Percentiles rank a stretch among this genome's conserved stretches.
Evolutionary conservation across 441 rosid species (phyloP).

Genomic region (Populus hybrid): DNA sequence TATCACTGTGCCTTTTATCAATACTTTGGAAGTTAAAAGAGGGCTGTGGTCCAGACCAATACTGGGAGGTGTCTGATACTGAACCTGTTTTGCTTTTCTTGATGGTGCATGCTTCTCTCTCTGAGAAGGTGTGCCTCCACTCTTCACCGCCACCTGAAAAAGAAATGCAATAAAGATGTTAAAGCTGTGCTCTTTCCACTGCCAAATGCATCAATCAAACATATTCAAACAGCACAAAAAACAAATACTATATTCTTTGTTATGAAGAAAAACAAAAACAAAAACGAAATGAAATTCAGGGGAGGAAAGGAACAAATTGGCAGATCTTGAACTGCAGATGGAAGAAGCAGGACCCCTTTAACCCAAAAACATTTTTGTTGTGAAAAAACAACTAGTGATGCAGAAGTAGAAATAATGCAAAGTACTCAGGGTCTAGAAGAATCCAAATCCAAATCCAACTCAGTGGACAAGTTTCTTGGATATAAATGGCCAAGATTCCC

Average conservation of each 20-base stretch:
- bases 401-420: slow-evolving; percentile 19
- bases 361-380: slow-evolving; percentile 20
- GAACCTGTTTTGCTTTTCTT: slow-evolving; percentile 84
- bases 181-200: slow-evolving; percentile 56
- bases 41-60: slow-evolving; percentile 47
- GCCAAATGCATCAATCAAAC: slow-evolving; percentile 32
- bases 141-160: slow-evolving; percentile 67
- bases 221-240: slow-evolving; percentile 31
- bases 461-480: slow-evolving; percentile 13
- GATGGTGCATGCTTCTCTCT: slow-evolving; percentile 72
- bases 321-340: slow-evolving; percentile 42
- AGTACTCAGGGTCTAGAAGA: slow-evolving; percentile 25
- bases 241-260: slow-evolving; percentile 16
- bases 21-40: slow-evolving; percentile 11
- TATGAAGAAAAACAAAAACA: slow-evolving; percentile 15
- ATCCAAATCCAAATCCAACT: slow-evolving; percentile 19
- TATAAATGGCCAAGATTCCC: slow-evolving; percentile 15
- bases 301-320: slow-evolving; percentile 38
- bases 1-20: slow-evolving; percentile 12
- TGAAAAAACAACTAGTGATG: slow-evolving; percentile 17
- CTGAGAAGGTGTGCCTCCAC: slow-evolving; percentile 68
- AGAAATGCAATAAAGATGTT: slow-evolving; percentile 24
- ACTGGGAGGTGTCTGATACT: slow-evolving; percentile 23
- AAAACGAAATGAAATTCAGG: slow-evolving; percentile 17
- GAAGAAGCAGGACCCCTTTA: slow-evolving; percentile 16